These are phyloP conservation scores for Ensete glaucum DNA, from an alignment of 176 grass and related monocot species.

Conservation along the genomic window DNA sequence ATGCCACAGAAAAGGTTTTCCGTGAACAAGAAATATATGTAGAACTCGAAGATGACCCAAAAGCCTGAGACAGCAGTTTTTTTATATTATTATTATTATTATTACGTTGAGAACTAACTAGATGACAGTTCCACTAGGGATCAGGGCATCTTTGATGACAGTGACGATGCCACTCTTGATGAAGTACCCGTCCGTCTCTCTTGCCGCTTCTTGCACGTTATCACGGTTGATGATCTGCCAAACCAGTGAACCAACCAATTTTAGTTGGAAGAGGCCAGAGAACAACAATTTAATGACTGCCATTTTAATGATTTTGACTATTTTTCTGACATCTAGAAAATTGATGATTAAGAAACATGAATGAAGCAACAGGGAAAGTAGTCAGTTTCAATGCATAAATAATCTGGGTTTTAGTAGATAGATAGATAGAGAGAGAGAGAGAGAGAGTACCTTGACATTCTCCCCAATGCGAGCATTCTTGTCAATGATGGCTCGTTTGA, in stretches of 20 bases:
- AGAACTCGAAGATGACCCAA: no score
- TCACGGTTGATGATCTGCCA: conserved; percentile 73
- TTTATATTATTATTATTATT: no score
- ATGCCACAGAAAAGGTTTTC: no score
- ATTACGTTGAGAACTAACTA: conserved; percentile 27
- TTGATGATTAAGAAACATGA: no score
- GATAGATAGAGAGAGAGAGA: no score
- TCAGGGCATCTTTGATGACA: conserved; percentile 74
- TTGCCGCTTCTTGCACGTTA: conserved; percentile 73
- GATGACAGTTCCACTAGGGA: conserved; percentile 75
- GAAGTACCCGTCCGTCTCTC: conserved; percentile 91
- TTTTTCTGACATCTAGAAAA: no score
- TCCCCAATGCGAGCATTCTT: conserved; percentile 98
- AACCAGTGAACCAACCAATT: not conserved
- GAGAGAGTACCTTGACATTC: conserved; percentile 56
- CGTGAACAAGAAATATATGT: no score
- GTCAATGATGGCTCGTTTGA: conserved; percentile 90
- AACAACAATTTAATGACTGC: no score
- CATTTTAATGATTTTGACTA: no score
- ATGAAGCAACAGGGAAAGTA: no score
- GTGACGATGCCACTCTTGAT: conserved; percentile 95
- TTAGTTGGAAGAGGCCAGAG: not conserved
- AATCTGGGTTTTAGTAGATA: not conserved
- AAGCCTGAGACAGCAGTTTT: not conserved
- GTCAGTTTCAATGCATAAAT: not conserved